These are phyloP conservation scores for Phytophthora ramorum DNA, from an alignment of 352 stramenopile species.

Conservation along the genomic window DNA sequence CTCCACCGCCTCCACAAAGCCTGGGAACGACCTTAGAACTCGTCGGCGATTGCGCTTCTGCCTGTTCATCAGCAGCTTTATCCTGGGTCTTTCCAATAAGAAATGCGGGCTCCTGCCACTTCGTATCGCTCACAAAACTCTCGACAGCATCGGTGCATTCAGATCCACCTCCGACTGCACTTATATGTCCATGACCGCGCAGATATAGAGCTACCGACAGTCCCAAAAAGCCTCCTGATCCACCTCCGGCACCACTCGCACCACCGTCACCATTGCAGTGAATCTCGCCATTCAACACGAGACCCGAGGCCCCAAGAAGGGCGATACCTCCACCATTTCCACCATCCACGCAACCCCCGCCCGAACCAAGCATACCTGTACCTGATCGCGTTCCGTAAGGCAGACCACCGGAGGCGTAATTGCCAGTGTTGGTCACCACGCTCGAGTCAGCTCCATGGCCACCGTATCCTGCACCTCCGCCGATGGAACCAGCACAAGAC, in stretches of 20 bases:
- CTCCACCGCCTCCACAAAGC: constrained; percentile 75
- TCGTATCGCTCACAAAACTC: constrained; percentile 30
- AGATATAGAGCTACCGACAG: constrained; percentile 67
- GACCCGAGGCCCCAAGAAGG: constrained; percentile 60
- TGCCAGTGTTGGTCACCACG: constrained; percentile 51
- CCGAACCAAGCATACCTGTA: constrained; percentile 73
- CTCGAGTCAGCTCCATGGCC: constrained; percentile 76
- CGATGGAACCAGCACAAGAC: constrained; percentile 61
- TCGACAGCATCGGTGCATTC: constrained; percentile 53
- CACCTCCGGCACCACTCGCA: constrained; percentile 64
- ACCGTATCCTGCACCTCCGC: constrained; percentile 74
- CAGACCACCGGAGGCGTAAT: constrained; percentile 70
- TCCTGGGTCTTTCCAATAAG: constrained; percentile 18
- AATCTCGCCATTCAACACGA: constrained; percentile 79
- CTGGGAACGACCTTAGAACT: constrained; percentile 30
- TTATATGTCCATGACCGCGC: constrained; percentile 66
- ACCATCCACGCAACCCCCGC: constrained; percentile 70
- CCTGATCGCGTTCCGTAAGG: constrained; percentile 74
- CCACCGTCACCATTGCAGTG: constrained; percentile 72
- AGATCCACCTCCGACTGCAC: constrained; percentile 70
- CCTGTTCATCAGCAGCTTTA: constrained; percentile 29
- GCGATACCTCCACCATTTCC: constrained; percentile 76
- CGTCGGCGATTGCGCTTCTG: constrained; percentile 31
- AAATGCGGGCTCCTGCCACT: constrained; percentile 15
- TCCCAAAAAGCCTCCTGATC: constrained; percentile 76